Percentiles rank a stretch among this genome's conserved stretches.
These are phyloP conservation scores for Fonsecaea nubica DNA, from an alignment of 2,329 filamentous ascomycete species.

Conservation along the genomic window DNA sequence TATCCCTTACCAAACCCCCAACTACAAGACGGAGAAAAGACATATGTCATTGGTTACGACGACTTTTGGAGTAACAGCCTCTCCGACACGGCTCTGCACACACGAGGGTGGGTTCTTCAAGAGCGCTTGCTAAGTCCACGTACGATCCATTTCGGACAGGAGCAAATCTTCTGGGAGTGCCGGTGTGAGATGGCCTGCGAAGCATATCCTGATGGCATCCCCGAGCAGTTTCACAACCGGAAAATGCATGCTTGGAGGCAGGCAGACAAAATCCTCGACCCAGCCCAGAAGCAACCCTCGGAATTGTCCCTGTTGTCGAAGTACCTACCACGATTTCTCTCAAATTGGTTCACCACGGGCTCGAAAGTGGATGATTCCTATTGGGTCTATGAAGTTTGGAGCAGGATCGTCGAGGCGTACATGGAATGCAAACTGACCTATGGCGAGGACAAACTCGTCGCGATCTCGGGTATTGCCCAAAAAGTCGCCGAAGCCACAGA, in stretches of 20 bases:
- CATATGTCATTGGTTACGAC: constrained; percentile 23
- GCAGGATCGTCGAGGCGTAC: constrained; percentile 9
- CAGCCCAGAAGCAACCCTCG: not conserved
- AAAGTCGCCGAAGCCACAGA: constrained; percentile 8
- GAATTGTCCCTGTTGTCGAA: not conserved
- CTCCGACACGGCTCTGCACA: constrained; percentile 25
- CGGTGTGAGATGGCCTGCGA: constrained; percentile 27
- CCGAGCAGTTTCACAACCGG: constrained; percentile 21
- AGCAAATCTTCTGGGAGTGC: constrained; percentile 33
- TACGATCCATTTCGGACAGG: constrained; percentile 31
- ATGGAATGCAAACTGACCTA: constrained; percentile 19
- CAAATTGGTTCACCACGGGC: not conserved
- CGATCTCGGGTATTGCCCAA: constrained; percentile 18
- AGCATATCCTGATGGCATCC: constrained; percentile 28
- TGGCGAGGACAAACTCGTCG: constrained; percentile 16
- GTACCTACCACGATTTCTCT: not conserved
- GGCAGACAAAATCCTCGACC: constrained; percentile 15
- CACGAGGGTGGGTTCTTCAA: constrained; percentile 30
- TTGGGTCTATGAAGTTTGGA: constrained; percentile 5
- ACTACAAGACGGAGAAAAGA: constrained; percentile 6
- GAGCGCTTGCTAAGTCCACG: constrained; percentile 29
- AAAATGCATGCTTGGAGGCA: constrained; percentile 18
- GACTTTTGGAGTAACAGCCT: constrained; percentile 30
- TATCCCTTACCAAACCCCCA: constrained; percentile 13
- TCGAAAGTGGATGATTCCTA: not conserved